Base-by-base conservation (phyloP, 768 basidiomycete genomes). In the Amanita fuliginea region DNA sequence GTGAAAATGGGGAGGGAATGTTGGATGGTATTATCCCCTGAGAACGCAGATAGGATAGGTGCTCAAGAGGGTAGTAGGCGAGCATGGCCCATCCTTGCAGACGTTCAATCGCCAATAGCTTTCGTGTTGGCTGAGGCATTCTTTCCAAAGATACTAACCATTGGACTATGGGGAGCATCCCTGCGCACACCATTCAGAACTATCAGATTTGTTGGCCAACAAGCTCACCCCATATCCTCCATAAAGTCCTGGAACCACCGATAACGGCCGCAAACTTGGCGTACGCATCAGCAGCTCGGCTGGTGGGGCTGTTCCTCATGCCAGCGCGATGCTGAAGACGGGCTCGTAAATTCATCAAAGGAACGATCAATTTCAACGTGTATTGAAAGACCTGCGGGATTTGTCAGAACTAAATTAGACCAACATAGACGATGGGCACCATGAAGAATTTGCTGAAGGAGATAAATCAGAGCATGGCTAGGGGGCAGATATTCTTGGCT, bases 41-140 rank as follows among this genome's bases (percentile, higher is more conserved):
- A 2, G 75, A 68, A 33, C 72, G 60, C 51, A 90, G 69, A 59
- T 85, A 90, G 56, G 73, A 79, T 21, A 88, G 63, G 54, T 89
- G 85, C 56, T 90, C 85, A 41, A 90, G 71, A 1, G 86, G 88
- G 58, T 83, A 90, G 66, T 83, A 90, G 1, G 69, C 75, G 9
- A 90, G 69, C 86, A 90, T 88, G 1, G 83, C 70, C 76, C 75
- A 84, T 14, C 77, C 87, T 60, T 90, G 87, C 18, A 88, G 67
- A 22, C 87, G 82, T 60, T 90, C 87, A 39, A 90, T 85, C 0
- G 76, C 84, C 44, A 82, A 76, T 26, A 89, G 71, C 39, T 72
- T 72, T 2, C 80, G 75, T 2, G 87, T 89, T 3, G 83, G 80
- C 10, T 80, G 80, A 1, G 80, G 81, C 35, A 64, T 76, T n/a